phyloP scores from a whole-genome alignment of 768 basidiomycete species.

The Hericium rajendrae region DNA sequence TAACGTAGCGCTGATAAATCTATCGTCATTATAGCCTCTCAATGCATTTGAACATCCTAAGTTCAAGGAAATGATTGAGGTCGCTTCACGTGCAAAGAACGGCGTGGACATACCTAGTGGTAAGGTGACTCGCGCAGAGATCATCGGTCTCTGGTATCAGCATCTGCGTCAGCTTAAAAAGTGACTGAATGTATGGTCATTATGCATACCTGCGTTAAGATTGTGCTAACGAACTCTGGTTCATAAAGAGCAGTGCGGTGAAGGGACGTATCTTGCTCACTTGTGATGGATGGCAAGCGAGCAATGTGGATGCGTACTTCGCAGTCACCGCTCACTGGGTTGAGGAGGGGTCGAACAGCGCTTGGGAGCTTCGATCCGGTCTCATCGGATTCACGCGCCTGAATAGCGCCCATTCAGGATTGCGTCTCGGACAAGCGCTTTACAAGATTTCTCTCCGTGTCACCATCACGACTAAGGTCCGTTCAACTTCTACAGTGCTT shows the following conservation, averaged over 20 bases:
- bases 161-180: slow-evolving; percentile 2
- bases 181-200: slow-evolving; percentile 15
- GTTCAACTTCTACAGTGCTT: not conserved
- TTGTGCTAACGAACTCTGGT: not conserved
- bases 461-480: not conserved
- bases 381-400: slow-evolving; percentile 27
- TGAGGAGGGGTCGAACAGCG: slow-evolving; percentile 17
- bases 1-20: not conserved
- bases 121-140: slow-evolving; percentile 18
- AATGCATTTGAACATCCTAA: slow-evolving; percentile 24
- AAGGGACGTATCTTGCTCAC: slow-evolving; percentile 24
- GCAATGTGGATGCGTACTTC: slow-evolving; percentile 29
- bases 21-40: slow-evolving; percentile 16
- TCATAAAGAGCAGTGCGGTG: slow-evolving; percentile 14
- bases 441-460: no score
- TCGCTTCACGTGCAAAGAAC: slow-evolving; percentile 27
- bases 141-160: slow-evolving; percentile 22
- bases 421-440: slow-evolving; percentile 17
- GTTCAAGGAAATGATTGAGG: slow-evolving; percentile 27
- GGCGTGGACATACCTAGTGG: slow-evolving; percentile 27
- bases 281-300: slow-evolving; percentile 33
- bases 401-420: slow-evolving; percentile 28
- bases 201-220: no score
- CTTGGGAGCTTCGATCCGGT: slow-evolving; percentile 20
- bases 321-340: slow-evolving; percentile 32